A percentile compares a stretch with the other conserved stretches of the same genome.
Conservation (phyloP, 192 early-diverging fungal species). For the Backusella morwellensis region DNA sequence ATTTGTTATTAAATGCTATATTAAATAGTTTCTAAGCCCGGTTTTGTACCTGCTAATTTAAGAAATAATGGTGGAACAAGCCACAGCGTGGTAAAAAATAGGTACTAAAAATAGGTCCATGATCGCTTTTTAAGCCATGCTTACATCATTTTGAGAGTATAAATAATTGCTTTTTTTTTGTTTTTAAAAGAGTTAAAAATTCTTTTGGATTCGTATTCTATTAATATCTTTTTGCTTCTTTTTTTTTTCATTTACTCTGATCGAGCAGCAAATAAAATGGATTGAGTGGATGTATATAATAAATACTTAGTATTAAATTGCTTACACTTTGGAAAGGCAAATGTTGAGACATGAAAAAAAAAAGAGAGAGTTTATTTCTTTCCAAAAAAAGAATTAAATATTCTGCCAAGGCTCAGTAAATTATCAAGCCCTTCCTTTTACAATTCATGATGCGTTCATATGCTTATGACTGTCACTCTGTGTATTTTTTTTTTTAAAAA, state of each 20-base stretch:
- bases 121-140: neutral
- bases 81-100: conserved; percentile 2
- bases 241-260: neutral
- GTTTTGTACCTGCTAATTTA: neutral
- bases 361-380: neutral
- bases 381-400: neutral
- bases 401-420: neutral
- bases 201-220: neutral
- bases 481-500: no score
- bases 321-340: neutral
- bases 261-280: neutral
- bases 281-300: neutral
- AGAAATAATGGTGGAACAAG: neutral
- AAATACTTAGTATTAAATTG: neutral
- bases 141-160: neutral
- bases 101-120: neutral
- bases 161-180: neutral
- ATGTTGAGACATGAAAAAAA: neutral
- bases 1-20: neutral
- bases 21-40: neutral
- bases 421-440: neutral
- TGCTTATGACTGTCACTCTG: neutral
- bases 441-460: neutral
- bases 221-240: neutral
- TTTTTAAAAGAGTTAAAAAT: neutral